Base-by-base conservation (phyloP, 2,329 filamentous ascomycete species). In the Aspergillus melleus region DNA sequence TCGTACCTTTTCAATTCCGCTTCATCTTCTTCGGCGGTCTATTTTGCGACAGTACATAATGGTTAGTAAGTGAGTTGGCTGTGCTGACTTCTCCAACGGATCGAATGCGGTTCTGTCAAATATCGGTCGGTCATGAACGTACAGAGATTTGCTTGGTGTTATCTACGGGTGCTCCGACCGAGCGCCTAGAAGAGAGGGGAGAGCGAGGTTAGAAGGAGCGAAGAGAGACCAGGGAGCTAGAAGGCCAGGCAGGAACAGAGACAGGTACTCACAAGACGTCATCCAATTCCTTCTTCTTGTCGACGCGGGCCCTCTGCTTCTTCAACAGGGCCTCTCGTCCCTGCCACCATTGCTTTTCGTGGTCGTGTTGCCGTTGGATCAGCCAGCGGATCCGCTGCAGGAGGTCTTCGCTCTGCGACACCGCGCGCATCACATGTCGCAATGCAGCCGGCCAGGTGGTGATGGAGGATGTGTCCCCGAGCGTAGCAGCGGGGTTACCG, bases 291-390 rank as follows among this genome's bases (percentile, higher is more conserved):
- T 79, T 79, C 62, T 85, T 81, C 54, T 82, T 83, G 59, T 83
- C 82, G 4, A 75, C 77, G 59, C 85, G 76, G 1, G 77, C 74
- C n/a, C 69, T 72, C 59, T 86, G 84, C 59, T 81, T 83, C 32
- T 78, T 73, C 6, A 85, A 67, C 24, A 88, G 70, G 6, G 78
- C 81, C 58, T 82, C 72, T 2, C 85, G 80, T 1, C 80, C 81
- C 26, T 77, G 72, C 76, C 82, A 86, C 83, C 88, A 90, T 64
- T 85, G 81, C 64, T 80, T 80, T 64, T 90, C 86, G 66, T 89
- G 83, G 46, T 81, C 79, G 66, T 86, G 82, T 70, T 90, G 87
- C 47, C 85, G 81, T 57, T 80, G 80, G 61, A 90, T 88, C 72
- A 90, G 79, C 75, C 86, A 71, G 20, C 78, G 77, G 62, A 85